Base-by-base conservation (phyloP, 371 early-diverging fungal genomes). In the Chytridiales sp. region DNA sequence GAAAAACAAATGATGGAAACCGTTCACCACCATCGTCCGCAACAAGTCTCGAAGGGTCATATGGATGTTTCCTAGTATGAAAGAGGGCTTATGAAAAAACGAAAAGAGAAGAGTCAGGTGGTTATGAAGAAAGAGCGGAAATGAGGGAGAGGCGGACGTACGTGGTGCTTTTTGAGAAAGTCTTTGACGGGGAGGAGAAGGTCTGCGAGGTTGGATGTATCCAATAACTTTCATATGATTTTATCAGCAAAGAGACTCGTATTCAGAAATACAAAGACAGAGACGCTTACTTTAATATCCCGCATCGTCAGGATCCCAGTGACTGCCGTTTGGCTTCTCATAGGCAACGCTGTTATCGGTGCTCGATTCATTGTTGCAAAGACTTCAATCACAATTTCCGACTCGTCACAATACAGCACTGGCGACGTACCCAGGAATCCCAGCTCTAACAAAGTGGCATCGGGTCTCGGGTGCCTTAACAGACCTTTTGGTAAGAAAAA, bases 41-140 rank as follows among this genome's bases (percentile, higher is more conserved):
- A 67, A 29, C n/a, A 61, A 49, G 34, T 61, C 54, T n/a, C 67
- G 62, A 15, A 67, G 55, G 15, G 56, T 56, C 61, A 61, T 66
- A 19, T 36, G 27, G 34, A 38, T 17, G 17, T 50, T 32, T 13
- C 61, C 66, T 1, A 61, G 36, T 26, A 66, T 57, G 49, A 47
- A 57, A 15, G 52, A 49, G 5, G 61, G 54, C 54, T 54, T 6
- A 8, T 9, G 49, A 27, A 3, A 4, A 8, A 11, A 29, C 30
- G 21, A 17, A 27, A 19, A 9, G 11, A 38, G 57, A 41, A 13
- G 27, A 6, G 38, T 27, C 31, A 32, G 29, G 21, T n/a, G 30
- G 30, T 1, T 11, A n/a, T 30, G 8, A 50, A 42, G 26, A n/a
- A 4, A 35, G n/a, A 17, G 15, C 46, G 48, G 0, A 0, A 36